phyloP scores from a whole-genome alignment of 257 asterid species.

The Solanum neorickii region DNA sequence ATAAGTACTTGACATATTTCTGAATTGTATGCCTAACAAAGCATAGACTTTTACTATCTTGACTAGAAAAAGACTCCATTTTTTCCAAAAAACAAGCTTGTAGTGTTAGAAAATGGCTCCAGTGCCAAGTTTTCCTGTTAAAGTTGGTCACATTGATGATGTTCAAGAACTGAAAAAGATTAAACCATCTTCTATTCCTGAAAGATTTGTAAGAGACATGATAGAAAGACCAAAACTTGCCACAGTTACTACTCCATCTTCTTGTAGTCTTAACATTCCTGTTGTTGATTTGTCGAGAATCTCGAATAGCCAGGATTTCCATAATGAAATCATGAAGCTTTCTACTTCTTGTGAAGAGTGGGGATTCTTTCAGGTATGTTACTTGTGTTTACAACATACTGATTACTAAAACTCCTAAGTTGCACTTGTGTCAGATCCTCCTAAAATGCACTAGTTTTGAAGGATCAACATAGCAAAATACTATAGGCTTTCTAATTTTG shows the following conservation, averaged over 20 bases:
- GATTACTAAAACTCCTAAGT: not conserved
- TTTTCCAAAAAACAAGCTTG: not conserved
- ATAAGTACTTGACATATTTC: slow-evolving; percentile 29
- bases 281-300: slow-evolving; percentile 70
- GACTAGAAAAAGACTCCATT: not conserved
- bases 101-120: slow-evolving; percentile 46
- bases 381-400: not conserved
- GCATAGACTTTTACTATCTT: not conserved
- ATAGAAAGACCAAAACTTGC: slow-evolving; percentile 46
- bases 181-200: slow-evolving; percentile 48
- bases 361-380: slow-evolving; percentile 88
- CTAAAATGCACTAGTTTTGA: not conserved
- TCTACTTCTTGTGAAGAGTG: slow-evolving; percentile 63
- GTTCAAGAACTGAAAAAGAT: slow-evolving; percentile 68
- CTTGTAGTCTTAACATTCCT: slow-evolving; percentile 28
- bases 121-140: slow-evolving; percentile 29
- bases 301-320: slow-evolving; percentile 26
- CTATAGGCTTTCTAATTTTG: not conserved
- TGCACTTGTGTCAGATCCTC: not conserved
- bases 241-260: slow-evolving; percentile 7
- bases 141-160: slow-evolving; percentile 86
- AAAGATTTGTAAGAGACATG: slow-evolving; percentile 57
- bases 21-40: slow-evolving; percentile 9
- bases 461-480: not conserved
- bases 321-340: slow-evolving; percentile 44